Evolutionary conservation across 352 stramenopile species (phyloP), one percentile per base, ranked within the genome.

Genomic region (Phytophthora colocasiae): DNA sequence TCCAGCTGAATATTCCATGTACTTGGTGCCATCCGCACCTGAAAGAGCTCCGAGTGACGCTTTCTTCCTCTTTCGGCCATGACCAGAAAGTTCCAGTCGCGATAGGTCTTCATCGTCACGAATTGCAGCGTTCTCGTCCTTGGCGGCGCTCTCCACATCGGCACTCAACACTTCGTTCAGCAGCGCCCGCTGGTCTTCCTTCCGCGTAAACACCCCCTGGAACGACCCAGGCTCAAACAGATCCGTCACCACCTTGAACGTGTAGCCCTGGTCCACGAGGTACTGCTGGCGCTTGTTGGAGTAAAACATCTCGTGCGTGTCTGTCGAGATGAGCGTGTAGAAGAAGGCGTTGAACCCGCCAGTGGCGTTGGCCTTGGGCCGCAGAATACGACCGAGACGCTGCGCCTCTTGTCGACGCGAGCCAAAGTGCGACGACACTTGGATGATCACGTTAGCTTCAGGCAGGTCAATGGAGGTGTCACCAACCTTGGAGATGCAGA

Each of bases 261-360:
- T 99, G 78, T 99, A 99, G 49, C 98, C 98, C 74, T 99, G 98
- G 78, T 99, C 98, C 58, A 99, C 97, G 17, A 99, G 87, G 77
- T 99, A 99, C 76, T 99, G 97, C 75, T 99, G 97, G 3, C 98
- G 87, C 74, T 99, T 99, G 55, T 98, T 97, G 38, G 91, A 98
- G 82, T 99, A 99, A 69, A 98, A 99, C 97, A 99, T 99, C 68
- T 99, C 98, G 69, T 98, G 91, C 46, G 98, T 99, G 77, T 99
- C 98, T 8, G 95, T 98, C 52, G 96, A 99, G 46, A 99, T 98
- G 24, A 99, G 85, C 31, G 98, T 99, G 85, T 99, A 99, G 73
- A 99, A 99, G 83, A 99, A 99, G 5, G 98, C 98, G 72, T 99
- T 99, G 77, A 99, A 99, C 36, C 97, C 97, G 51, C 98, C 96